phyloP scores from a whole-genome alignment of 345 rosid species.

The Lepidium didymum region DNA sequence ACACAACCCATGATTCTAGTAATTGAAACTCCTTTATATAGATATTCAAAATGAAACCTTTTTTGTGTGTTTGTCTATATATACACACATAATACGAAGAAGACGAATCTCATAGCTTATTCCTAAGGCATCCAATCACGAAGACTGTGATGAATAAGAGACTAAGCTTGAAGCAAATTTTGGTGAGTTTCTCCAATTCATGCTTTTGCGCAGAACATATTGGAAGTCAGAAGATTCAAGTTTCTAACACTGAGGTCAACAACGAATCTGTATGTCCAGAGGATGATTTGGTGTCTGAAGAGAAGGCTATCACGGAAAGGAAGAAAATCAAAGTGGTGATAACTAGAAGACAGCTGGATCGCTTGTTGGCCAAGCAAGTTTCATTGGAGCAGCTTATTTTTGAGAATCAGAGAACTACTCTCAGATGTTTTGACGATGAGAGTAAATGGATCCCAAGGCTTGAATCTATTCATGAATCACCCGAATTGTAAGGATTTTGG shows the following conservation, averaged over 20 bases:
- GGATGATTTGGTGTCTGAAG: neutral
- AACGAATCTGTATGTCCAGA: neutral
- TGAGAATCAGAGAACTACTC: neutral
- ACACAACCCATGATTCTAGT: slow-evolving; percentile 23
- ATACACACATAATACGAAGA: neutral
- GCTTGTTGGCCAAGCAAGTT: slow-evolving; percentile 18
- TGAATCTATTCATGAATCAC: slow-evolving; percentile 42
- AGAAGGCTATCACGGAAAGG: neutral
- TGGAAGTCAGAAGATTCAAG: neutral
- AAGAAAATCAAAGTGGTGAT: slow-evolving; percentile 26
- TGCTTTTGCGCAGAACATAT: slow-evolving; percentile 2
- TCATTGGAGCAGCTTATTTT: slow-evolving; percentile 12
- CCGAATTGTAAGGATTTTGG: slow-evolving; percentile 11
- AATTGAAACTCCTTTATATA: neutral
- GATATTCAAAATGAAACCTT: slow-evolving; percentile 2
- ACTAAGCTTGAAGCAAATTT: slow-evolving; percentile 8
- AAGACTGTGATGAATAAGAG: slow-evolving; percentile 7
- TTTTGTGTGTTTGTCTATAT: neutral
- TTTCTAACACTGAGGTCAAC: neutral
- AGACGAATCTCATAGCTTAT: slow-evolving; percentile 1
- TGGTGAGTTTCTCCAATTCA: slow-evolving; percentile 9
- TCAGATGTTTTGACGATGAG: neutral
- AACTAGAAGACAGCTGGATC: slow-evolving; percentile 25
- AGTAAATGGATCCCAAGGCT: slow-evolving; percentile 43
- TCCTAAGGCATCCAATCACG: neutral